Percentiles rank a stretch among this genome's conserved stretches.
These are phyloP conservation scores for Aspergillus ostianus DNA, from an alignment of 495 filamentous ascomycete species.

Conservation along the genomic window DNA sequence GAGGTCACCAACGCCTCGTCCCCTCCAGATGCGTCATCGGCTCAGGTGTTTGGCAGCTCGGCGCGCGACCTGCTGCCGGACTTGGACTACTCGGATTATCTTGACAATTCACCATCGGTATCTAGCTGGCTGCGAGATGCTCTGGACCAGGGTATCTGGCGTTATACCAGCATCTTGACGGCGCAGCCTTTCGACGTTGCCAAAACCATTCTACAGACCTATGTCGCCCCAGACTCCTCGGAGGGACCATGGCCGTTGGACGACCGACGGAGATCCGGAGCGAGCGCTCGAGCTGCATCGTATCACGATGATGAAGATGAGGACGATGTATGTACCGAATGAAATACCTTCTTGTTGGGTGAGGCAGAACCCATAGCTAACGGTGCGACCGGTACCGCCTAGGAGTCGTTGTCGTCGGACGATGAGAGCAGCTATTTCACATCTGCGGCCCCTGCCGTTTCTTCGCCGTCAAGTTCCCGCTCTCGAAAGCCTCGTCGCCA, in stretches of 20 bases:
- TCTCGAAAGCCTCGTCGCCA: conserved; percentile 41
- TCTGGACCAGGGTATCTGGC: conserved; percentile 78
- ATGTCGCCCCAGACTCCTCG: conserved; percentile 45
- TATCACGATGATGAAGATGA: conserved; percentile 33
- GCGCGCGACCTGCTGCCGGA: conserved; percentile 82
- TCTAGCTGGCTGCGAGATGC: conserved; percentile 68
- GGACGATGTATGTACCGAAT: conserved; percentile 26
- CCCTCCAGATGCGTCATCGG: conserved; percentile 45
- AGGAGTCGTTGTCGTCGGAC: conserved; percentile 58
- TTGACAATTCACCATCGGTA: conserved; percentile 73
- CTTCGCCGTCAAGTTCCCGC: conserved; percentile 54
- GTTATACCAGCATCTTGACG: conserved; percentile 78
- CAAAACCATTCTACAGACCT: conserved; percentile 86
- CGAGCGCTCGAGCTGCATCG: conserved; percentile 31
- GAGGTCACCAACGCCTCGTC: conserved; percentile 30
- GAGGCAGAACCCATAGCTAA: conserved; percentile 13
- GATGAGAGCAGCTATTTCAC: conserved; percentile 88
- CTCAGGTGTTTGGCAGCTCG: conserved; percentile 61
- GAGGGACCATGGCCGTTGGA: conserved; percentile 30
- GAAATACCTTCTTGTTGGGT: neutral
- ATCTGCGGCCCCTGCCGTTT: conserved; percentile 58
- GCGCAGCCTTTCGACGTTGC: conserved; percentile 97
- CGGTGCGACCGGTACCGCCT: neutral
- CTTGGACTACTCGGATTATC: conserved; percentile 84
- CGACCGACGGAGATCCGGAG: conserved; percentile 25